These are phyloP conservation scores for Fusarium sp. DNA, from an alignment of 2,329 filamentous ascomycete genomes.

Conservation along the genomic window DNA sequence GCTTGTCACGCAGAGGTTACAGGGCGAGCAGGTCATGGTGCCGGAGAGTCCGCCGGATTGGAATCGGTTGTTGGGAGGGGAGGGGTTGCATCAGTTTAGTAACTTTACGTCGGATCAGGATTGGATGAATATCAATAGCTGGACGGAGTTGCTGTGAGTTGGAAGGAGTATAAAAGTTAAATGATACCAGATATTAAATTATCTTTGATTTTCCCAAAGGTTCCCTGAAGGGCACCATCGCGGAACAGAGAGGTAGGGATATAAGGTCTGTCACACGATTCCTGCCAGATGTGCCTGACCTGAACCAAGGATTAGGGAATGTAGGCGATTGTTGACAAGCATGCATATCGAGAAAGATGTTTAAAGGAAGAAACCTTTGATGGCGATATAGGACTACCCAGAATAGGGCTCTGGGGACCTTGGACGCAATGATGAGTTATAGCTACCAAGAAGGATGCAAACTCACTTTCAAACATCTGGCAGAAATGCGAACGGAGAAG, in stretches of 20 bases:
- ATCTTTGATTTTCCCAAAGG: no score
- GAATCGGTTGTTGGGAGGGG: constrained; percentile 43
- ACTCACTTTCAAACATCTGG: not conserved
- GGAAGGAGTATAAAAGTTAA: not conserved
- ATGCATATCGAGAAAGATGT: not conserved
- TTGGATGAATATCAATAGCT: constrained; percentile 47
- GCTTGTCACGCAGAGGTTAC: constrained; percentile 41
- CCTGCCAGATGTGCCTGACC: not conserved
- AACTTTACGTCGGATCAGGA: constrained; percentile 42
- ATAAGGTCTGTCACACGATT: not conserved
- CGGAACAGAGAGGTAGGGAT: not conserved
- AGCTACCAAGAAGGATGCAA: not conserved
- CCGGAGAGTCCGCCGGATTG: constrained; percentile 45
- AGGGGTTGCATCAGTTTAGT: constrained; percentile 33
- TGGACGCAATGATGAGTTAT: not conserved
- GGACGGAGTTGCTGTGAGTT: constrained; percentile 39
- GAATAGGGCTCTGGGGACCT: not conserved
- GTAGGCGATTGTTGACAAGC: not conserved
- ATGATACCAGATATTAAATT: no score
- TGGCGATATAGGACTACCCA: not conserved
- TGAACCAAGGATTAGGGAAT: not conserved
- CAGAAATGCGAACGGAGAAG: not conserved
- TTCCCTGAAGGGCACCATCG: not conserved
- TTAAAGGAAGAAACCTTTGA: not conserved
- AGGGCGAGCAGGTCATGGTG: constrained; percentile 45